Evolutionary conservation across 2,329 filamentous ascomycete genomes (phyloP).

Genomic region (Aspergillus sp.): DNA sequence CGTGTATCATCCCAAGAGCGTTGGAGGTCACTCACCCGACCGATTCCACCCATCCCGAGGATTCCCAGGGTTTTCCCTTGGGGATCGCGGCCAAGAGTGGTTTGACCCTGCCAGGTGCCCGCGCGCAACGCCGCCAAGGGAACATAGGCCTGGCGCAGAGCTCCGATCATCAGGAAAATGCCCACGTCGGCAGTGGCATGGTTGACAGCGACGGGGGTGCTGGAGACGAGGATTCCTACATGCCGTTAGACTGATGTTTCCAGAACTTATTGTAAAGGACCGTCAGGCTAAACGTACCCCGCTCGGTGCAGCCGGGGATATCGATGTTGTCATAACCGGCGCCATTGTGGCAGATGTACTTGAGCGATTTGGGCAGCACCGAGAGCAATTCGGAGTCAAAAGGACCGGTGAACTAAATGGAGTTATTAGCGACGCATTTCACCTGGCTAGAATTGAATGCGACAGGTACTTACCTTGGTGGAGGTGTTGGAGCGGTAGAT

Average conservation of each 20-base stretch:
- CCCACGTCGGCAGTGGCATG: conserved; percentile 48
- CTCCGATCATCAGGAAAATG: conserved; percentile 50
- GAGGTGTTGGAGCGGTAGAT: conserved; percentile 61
- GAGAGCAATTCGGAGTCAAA: conserved; percentile 50
- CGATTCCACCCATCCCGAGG: conserved; percentile 50
- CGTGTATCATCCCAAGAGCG: background rate
- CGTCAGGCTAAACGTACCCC: conserved; percentile 23
- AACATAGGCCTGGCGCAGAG: conserved; percentile 44
- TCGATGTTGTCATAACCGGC: conserved; percentile 64
- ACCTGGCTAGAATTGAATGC: background rate
- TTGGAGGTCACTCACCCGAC: conserved; percentile 34
- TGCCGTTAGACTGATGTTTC: conserved; percentile 1
- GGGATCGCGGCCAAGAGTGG: conserved; percentile 46
- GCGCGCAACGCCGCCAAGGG: conserved; percentile 41
- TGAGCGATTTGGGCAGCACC: conserved; percentile 45
- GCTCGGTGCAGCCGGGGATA: conserved; percentile 51
- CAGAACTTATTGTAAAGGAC: background rate
- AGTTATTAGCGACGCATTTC: background rate
- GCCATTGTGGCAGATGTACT: conserved; percentile 55
- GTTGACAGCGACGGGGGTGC: conserved; percentile 47
- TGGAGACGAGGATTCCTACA: conserved; percentile 42
- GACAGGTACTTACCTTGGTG: conserved; percentile 37
- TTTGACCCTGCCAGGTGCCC: conserved; percentile 44
- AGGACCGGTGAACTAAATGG: conserved; percentile 40
- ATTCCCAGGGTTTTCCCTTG: conserved; percentile 47